Percentiles rank a stretch among this genome's conserved stretches.
These are phyloP conservation scores for Xylariomycetidae sp. DNA, from an alignment of 2,329 filamentous ascomycete genomes.

Conservation along the genomic window DNA sequence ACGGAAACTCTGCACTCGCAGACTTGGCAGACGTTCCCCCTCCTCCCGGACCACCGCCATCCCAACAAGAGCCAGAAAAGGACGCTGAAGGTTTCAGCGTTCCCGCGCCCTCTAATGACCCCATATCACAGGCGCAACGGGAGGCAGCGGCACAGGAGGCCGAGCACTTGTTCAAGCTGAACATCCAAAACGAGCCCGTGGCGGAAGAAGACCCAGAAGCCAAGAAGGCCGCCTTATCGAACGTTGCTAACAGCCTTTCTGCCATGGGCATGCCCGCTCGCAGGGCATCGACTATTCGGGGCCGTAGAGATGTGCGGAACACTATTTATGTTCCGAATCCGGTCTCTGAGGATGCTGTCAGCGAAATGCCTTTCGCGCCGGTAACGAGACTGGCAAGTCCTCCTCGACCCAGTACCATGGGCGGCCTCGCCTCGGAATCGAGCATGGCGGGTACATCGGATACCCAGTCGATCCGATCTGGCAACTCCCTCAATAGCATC, in stretches of 20 bases:
- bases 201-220: constrained; percentile 71
- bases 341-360: constrained; percentile 24
- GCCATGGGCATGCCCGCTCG: constrained; percentile 58
- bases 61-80: constrained; percentile 41
- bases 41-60: constrained; percentile 45
- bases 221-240: constrained; percentile 67
- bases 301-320: constrained; percentile 85
- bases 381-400: constrained; percentile 31
- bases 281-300: constrained; percentile 71
- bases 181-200: constrained; percentile 72
- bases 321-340: constrained; percentile 70
- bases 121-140: constrained; percentile 66
- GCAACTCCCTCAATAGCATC: constrained; percentile 67
- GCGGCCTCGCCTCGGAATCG: constrained; percentile 57
- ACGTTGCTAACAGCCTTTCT: constrained; percentile 67
- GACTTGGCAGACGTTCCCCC: constrained; percentile 47
- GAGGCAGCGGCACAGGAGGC: constrained; percentile 56
- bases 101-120: constrained; percentile 56
- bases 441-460: constrained; percentile 62
- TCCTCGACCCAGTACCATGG: constrained; percentile 41
- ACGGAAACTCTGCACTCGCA: constrained; percentile 36
- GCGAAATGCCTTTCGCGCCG: constrained; percentile 28
- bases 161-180: constrained; percentile 70
- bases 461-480: constrained; percentile 85
- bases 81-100: constrained; percentile 74